Percentiles rank a stretch among this genome's conserved stretches.
phyloP scores from a whole-genome alignment of 1,284 basidiomycete species.

The Lentinula novae-zelandiae region DNA sequence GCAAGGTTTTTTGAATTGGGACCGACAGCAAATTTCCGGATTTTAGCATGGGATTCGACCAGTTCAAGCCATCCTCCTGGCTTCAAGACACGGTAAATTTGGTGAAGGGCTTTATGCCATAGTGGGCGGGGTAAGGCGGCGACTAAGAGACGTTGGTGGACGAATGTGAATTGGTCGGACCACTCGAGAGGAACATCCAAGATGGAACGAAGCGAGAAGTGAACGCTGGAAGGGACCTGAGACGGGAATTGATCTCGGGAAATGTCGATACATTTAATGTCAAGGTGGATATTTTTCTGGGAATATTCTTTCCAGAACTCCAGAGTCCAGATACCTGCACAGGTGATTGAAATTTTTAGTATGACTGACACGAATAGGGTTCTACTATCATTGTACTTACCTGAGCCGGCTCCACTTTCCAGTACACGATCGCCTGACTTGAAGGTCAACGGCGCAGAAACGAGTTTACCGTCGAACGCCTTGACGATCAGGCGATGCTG shows the following conservation, averaged over 20 bases:
- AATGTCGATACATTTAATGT: conserved; percentile 1
- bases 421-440: conserved; percentile 18
- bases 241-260: neutral
- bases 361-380: neutral
- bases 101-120: conserved; percentile 12
- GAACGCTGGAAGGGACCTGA: neutral
- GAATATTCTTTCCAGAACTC: neutral
- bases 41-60: conserved; percentile 7
- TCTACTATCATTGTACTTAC: conserved; percentile 15
- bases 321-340: neutral
- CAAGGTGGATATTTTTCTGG: neutral
- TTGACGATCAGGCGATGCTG: conserved; percentile 20
- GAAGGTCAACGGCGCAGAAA: conserved; percentile 18
- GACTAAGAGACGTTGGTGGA: conserved; percentile 18
- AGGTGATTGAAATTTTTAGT: neutral
- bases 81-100: conserved; percentile 16
- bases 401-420: conserved; percentile 24
- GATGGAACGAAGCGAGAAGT: conserved; percentile 1
- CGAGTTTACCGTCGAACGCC: conserved; percentile 17
- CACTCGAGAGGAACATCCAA: conserved; percentile 13
- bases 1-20: neutral
- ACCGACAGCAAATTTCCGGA: neutral
- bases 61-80: conserved; percentile 19
- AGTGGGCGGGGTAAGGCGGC: conserved; percentile 10
- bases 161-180: conserved; percentile 17